Evolutionary conservation across 805 yeast species (phyloP).

Genomic region (Komagataella pastoris): DNA sequence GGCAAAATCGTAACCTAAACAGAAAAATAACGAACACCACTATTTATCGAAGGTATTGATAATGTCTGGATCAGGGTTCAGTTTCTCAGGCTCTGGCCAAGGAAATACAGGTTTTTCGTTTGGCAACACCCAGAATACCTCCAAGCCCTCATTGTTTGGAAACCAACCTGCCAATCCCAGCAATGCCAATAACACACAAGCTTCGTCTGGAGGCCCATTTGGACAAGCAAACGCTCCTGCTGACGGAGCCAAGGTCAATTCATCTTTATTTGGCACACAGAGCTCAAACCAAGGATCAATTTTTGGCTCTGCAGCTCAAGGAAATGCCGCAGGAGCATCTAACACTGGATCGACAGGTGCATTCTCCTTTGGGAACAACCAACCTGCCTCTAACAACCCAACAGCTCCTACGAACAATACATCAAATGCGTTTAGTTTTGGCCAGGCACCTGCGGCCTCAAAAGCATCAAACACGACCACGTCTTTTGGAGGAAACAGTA

Average conservation of each 20-base stretch:
- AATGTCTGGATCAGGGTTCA: conserved; percentile 1
- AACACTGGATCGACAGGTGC: neutral
- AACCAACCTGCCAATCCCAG: neutral
- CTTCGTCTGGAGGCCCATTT: conserved; percentile 1
- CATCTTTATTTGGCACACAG: neutral
- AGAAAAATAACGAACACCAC: neutral
- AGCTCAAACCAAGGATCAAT: neutral
- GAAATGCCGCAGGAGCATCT: neutral
- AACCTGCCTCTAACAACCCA: neutral
- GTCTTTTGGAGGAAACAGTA: conserved; percentile 4
- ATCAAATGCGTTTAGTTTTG: neutral
- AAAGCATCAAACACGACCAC: conserved; percentile 5
- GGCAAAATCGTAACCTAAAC: neutral
- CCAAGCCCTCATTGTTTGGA: conserved; percentile 3
- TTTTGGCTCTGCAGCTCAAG: neutral
- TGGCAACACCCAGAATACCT: conserved; percentile 1
- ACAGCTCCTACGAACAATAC: neutral
- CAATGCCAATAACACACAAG: conserved; percentile 1
- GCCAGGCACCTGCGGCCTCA: conserved; percentile 2
- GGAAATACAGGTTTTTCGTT: neutral
- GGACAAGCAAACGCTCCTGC: conserved; percentile 1
- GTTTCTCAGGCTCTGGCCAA: conserved; percentile 6
- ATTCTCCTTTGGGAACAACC: neutral
- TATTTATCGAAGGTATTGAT: neutral
- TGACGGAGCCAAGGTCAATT: neutral